Percentiles rank a stretch among this genome's conserved stretches.
Evolutionary conservation across 1,284 basidiomycete genomes (phyloP).

Genomic region (Inonotus obliquus): DNA sequence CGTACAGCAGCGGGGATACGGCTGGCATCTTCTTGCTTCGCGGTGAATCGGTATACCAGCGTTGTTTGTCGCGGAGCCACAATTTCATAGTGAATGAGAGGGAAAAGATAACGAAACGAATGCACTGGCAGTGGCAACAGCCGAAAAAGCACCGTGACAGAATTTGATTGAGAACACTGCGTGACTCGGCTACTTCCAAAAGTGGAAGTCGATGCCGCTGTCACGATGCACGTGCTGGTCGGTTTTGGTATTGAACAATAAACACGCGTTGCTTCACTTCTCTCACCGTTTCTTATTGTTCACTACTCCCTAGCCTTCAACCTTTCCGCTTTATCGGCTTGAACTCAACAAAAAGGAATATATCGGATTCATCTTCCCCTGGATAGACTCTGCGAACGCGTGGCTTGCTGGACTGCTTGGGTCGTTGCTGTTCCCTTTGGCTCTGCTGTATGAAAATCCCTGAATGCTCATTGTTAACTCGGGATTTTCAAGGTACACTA

Average conservation of each 20-base stretch:
- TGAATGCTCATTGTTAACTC: not conserved
- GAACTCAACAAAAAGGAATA: conserved; percentile 5
- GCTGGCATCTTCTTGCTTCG: too few relatives aligned
- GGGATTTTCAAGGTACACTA: too few relatives aligned
- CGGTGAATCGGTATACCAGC: too few relatives aligned
- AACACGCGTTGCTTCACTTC: not conserved
- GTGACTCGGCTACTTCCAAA: not conserved
- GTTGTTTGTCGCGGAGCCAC: too few relatives aligned
- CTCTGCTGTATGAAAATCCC: not conserved
- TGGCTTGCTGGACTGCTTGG: not conserved
- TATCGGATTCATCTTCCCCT: not conserved
- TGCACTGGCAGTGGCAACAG: too few relatives aligned
- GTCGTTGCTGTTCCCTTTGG: not conserved
- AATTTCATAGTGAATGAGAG: too few relatives aligned
- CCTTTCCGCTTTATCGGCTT: conserved; percentile 6
- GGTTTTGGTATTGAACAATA: not conserved
- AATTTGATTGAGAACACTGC: too few relatives aligned
- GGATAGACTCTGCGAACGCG: conserved; percentile 3
- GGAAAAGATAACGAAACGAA: too few relatives aligned
- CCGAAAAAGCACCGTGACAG: too few relatives aligned
- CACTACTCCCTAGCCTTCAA: not conserved
- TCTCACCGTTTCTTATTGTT: conserved; percentile 1
- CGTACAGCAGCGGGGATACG: too few relatives aligned
- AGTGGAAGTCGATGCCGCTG: not conserved
- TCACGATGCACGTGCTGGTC: not conserved